Conservation (phyloP, 2,329 filamentous ascomycete species). For the Scytalidium lignicola region DNA sequence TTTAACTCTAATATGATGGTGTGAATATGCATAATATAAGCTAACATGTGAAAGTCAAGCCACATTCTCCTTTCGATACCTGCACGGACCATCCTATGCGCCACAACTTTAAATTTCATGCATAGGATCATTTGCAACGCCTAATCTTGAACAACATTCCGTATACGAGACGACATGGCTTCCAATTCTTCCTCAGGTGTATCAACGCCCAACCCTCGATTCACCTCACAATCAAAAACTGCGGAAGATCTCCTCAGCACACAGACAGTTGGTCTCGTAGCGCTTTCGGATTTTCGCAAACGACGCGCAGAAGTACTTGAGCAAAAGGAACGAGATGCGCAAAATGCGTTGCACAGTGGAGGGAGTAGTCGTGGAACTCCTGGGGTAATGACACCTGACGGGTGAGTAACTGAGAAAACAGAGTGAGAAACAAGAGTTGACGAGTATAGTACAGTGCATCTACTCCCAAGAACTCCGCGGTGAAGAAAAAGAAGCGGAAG, state of each 20-base stretch:
- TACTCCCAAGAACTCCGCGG: slow-evolving; percentile 34
- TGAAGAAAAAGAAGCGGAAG: slow-evolving; percentile 43
- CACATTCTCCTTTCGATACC: no score
- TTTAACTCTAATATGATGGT: no score
- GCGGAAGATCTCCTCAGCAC: slow-evolving; percentile 29
- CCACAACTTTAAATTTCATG: background rate
- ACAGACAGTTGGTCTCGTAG: slow-evolving; percentile 71
- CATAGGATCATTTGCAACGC: background rate
- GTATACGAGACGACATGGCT: background rate
- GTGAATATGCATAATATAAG: no score
- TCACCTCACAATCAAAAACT: slow-evolving; percentile 25
- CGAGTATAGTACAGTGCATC: slow-evolving; percentile 30
- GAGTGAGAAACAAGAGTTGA: slow-evolving; percentile 15
- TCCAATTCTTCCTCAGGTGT: slow-evolving; percentile 20
- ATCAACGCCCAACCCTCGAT: slow-evolving; percentile 27
- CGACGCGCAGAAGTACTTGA: slow-evolving; percentile 91
- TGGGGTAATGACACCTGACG: slow-evolving; percentile 41
- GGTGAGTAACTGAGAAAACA: slow-evolving; percentile 41
- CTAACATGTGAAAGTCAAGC: no score
- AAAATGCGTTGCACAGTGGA: slow-evolving; percentile 51
- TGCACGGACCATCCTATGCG: no score
- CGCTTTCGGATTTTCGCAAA: slow-evolving; percentile 92
- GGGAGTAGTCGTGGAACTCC: slow-evolving; percentile 17
- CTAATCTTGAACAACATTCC: background rate
- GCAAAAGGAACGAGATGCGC: slow-evolving; percentile 76